Conservation (phyloP, 805 yeast genomes). For the Yueomyces sp. region DNA sequence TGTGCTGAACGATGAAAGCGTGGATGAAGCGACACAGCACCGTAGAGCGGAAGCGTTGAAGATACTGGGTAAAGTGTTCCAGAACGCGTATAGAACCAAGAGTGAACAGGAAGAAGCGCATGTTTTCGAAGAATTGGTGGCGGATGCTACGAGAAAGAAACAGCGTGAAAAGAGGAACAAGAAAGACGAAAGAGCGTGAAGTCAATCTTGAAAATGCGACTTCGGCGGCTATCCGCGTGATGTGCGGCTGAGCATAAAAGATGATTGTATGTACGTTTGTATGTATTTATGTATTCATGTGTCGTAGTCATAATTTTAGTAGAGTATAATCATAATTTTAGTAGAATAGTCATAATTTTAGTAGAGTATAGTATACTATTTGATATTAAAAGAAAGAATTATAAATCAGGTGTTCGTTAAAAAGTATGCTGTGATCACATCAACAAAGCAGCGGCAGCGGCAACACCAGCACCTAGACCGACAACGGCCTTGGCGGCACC, state of each 20-base stretch:
- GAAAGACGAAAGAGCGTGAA: neutral
- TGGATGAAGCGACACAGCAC: conserved; percentile 31
- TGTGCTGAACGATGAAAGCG: conserved; percentile 44
- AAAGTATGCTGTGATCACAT: neutral
- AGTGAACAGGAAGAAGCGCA: conserved; percentile 65
- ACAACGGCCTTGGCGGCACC: conserved; percentile 2
- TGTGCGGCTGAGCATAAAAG: too few species aligned
- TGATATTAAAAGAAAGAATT: too few species aligned
- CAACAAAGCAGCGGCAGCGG: conserved; percentile 5
- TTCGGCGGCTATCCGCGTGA: too few species aligned
- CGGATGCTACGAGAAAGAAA: conserved; percentile 35
- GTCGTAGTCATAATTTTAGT: too few species aligned
- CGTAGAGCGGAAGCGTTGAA: conserved; percentile 52
- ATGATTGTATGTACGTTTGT: too few species aligned
- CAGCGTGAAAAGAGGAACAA: neutral
- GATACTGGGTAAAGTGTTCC: conserved; percentile 50
- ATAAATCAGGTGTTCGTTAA: too few species aligned
- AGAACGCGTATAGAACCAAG: conserved; percentile 42
- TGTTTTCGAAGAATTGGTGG: conserved; percentile 57
- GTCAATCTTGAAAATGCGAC: neutral
- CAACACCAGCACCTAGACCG: conserved; percentile 5
- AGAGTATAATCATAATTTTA: too few species aligned
- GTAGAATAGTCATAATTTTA: too few species aligned
- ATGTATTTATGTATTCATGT: too few species aligned
- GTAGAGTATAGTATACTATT: too few species aligned